Evolutionary conservation across 305 asterid genomes (phyloP).

Genomic region (Solanum hybrid): DNA sequence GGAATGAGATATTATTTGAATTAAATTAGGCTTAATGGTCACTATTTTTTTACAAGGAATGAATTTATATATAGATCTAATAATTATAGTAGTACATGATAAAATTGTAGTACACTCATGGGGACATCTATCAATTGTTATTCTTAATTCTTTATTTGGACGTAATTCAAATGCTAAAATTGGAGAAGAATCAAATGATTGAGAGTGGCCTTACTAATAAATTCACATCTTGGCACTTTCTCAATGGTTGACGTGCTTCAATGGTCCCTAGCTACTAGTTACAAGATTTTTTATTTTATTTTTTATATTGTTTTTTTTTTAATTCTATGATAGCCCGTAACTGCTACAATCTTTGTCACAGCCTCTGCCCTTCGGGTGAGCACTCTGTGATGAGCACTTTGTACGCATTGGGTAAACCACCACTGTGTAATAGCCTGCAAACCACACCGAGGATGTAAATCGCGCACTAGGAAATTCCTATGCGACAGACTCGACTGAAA

Average conservation of each 20-base stretch:
- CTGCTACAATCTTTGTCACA: background rate
- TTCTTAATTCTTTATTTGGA: background rate
- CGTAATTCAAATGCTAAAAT: background rate
- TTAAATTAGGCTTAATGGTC: background rate
- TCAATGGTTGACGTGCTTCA: background rate
- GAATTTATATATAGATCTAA: background rate
- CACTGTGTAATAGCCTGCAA: no score
- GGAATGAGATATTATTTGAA: background rate
- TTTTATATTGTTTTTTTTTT: background rate
- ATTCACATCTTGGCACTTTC: background rate
- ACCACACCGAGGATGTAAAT: background rate
- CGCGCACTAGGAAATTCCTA: background rate
- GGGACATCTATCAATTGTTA: background rate
- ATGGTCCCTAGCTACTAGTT: background rate
- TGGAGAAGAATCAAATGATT: background rate
- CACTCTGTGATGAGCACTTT: no score
- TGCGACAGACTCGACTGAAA: background rate
- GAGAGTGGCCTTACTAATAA: background rate
- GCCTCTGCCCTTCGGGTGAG: background rate
- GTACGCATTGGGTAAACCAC: no score
- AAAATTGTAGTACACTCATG: background rate
- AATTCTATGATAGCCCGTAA: background rate
- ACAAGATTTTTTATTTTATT: background rate
- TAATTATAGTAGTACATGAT: background rate
- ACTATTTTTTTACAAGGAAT: background rate